phyloP scores from a whole-genome alignment of 495 filamentous ascomycete genomes.

The Penicillium paxilli region DNA sequence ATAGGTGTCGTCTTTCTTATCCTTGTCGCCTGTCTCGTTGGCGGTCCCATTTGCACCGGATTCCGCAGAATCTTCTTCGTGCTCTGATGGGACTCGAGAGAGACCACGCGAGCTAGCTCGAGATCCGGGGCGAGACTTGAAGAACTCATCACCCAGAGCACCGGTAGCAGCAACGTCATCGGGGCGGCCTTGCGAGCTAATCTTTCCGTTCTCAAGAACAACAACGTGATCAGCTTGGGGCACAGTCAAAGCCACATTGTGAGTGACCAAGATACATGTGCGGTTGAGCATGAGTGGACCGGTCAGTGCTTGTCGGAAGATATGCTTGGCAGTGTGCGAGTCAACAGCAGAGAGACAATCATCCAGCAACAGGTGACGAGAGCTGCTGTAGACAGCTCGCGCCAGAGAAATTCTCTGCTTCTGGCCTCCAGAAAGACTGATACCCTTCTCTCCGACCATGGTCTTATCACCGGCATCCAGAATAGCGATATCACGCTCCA shows the following conservation, averaged over 20 bases:
- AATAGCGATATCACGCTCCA: slow-evolving; percentile 90
- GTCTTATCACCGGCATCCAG: slow-evolving; percentile 93
- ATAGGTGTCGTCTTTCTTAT: slow-evolving; percentile 48
- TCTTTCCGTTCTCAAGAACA: slow-evolving; percentile 81
- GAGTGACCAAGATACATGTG: slow-evolving; percentile 96
- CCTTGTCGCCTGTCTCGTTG: slow-evolving; percentile 11
- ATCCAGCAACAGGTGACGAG: slow-evolving; percentile 85
- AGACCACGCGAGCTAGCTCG: slow-evolving; percentile 62
- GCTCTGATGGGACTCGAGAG: slow-evolving; percentile 69
- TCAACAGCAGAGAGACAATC: slow-evolving; percentile 99
- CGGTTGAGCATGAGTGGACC: slow-evolving; percentile 85
- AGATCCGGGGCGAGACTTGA: slow-evolving; percentile 70
- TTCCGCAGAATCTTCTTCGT: slow-evolving; percentile 38
- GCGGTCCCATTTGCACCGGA: slow-evolving; percentile 36
- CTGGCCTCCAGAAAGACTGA: slow-evolving; percentile 94
- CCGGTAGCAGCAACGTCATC: slow-evolving; percentile 79
- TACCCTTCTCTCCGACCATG: slow-evolving; percentile 94
- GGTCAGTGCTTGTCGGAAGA: slow-evolving; percentile 88
- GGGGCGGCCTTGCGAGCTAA: slow-evolving; percentile 73
- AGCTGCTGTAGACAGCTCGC: slow-evolving; percentile 89
- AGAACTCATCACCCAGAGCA: slow-evolving; percentile 78
- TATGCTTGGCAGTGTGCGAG: slow-evolving; percentile 97
- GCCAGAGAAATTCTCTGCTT: slow-evolving; percentile 97
- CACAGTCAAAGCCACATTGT: slow-evolving; percentile 84
- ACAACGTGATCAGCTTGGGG: slow-evolving; percentile 79